phyloP scores from a whole-genome alignment of 345 rosid genomes.

The Murraya paniculata region DNA sequence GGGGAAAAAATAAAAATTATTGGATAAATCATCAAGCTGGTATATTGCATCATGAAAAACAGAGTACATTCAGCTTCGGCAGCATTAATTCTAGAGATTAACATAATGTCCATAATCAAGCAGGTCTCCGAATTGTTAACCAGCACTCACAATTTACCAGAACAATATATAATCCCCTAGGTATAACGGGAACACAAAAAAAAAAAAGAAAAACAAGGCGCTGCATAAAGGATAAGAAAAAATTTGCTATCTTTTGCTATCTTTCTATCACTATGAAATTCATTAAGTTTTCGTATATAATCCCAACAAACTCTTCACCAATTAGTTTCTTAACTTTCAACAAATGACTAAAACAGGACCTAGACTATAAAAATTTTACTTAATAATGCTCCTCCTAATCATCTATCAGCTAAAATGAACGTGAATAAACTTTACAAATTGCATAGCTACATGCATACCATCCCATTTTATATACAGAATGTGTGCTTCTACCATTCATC shows the following conservation, averaged over 20 bases:
- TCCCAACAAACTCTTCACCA: neutral
- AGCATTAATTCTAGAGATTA: neutral
- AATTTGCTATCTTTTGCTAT: neutral
- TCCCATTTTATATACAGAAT: slow-evolving; percentile 13
- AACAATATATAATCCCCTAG: too few relatives aligned
- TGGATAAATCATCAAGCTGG: too few relatives aligned
- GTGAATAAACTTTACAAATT: slow-evolving; percentile 13
- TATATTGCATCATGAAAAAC: too few relatives aligned
- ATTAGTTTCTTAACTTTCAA: neutral
- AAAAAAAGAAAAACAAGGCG: too few relatives aligned
- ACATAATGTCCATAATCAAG: too few relatives aligned
- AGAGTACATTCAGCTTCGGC: neutral
- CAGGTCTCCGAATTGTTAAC: too few relatives aligned
- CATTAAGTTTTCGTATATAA: neutral
- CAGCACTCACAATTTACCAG: too few relatives aligned
- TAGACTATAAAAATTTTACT: neutral
- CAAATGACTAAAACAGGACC: neutral
- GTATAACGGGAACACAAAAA: too few relatives aligned
- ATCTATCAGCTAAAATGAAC: slow-evolving; percentile 5
- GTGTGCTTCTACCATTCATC: neutral
- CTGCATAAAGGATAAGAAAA: neutral
- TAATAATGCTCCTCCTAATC: neutral
- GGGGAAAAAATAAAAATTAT: too few relatives aligned
- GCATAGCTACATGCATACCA: neutral
- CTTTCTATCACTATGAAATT: neutral